Evolutionary conservation across 208 protist species (phyloP).

Genomic region (Acanthamoeba royreba): DNA sequence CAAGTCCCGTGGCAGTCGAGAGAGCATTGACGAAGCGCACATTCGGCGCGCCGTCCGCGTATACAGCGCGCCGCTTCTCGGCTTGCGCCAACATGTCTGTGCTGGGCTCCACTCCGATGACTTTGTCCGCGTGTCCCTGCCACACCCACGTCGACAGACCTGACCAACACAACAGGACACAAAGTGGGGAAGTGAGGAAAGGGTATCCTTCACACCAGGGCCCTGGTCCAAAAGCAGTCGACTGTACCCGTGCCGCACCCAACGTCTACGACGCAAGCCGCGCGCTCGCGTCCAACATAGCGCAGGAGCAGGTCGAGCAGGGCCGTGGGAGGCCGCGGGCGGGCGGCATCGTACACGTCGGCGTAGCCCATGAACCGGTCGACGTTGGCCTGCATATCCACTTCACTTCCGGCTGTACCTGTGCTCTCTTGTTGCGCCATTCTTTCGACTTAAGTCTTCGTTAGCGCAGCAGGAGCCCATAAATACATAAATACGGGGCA

Average conservation of each 20-base stretch:
- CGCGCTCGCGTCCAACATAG: neutral
- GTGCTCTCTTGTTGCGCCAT: no score
- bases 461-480: no score
- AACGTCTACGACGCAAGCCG: neutral
- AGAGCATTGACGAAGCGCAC: neutral
- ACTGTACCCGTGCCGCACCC: neutral
- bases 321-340: neutral
- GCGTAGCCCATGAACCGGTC: neutral
- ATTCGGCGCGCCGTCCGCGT: neutral
- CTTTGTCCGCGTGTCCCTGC: neutral
- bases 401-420: no score
- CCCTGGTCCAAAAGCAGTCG: no score
- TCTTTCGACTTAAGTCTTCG: no score
- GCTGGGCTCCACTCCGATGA: neutral
- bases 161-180: no score
- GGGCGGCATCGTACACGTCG: neutral
- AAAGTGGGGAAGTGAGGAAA: no score
- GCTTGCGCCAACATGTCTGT: neutral
- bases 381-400: neutral
- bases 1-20: neutral
- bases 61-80: neutral
- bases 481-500: no score
- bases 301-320: neutral
- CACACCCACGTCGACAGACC: neutral
- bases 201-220: no score